Conservation (phyloP, 805 yeast species). For the Saturnispora serradocipensis region DNA sequence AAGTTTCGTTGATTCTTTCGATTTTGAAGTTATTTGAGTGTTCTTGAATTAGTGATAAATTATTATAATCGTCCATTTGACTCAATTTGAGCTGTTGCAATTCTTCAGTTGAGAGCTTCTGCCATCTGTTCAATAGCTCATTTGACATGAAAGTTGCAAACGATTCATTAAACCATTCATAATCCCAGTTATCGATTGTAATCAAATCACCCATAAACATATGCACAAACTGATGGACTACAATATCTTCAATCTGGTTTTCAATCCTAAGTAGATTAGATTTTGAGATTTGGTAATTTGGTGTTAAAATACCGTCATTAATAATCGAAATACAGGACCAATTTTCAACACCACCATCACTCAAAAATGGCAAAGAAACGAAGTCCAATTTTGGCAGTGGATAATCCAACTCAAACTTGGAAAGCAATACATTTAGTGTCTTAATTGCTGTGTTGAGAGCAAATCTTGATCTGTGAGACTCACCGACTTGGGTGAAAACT, state of each 20-base stretch:
- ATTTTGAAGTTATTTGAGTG: conserved; percentile 25
- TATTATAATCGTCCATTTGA: conserved; percentile 27
- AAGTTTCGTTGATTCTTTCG: conserved; percentile 37
- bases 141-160: conserved; percentile 67
- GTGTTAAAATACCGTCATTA: conserved; percentile 38
- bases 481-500: conserved; percentile 48
- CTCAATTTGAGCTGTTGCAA: conserved; percentile 25
- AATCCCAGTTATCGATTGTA: conserved; percentile 58
- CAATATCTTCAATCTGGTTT: conserved; percentile 38
- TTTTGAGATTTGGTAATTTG: conserved; percentile 22
- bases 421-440: conserved; percentile 40
- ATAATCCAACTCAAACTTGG: conserved; percentile 35
- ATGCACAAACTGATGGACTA: conserved; percentile 68
- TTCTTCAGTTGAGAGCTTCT: conserved; percentile 22
- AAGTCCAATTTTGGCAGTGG: conserved; percentile 62
- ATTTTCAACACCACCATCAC: conserved; percentile 78
- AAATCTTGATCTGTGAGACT: conserved; percentile 36
- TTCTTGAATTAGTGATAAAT: conserved; percentile 27
- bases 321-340: conserved; percentile 61
- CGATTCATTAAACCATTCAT: conserved; percentile 68
- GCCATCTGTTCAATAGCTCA: conserved; percentile 31
- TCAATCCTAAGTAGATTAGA: conserved; percentile 13
- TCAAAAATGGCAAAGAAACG: conserved; percentile 57
- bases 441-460: conserved; percentile 41
- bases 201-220: conserved; percentile 73